Conservation (phyloP, 352 stramenopile species). For the Phytophthora lateralis region DNA sequence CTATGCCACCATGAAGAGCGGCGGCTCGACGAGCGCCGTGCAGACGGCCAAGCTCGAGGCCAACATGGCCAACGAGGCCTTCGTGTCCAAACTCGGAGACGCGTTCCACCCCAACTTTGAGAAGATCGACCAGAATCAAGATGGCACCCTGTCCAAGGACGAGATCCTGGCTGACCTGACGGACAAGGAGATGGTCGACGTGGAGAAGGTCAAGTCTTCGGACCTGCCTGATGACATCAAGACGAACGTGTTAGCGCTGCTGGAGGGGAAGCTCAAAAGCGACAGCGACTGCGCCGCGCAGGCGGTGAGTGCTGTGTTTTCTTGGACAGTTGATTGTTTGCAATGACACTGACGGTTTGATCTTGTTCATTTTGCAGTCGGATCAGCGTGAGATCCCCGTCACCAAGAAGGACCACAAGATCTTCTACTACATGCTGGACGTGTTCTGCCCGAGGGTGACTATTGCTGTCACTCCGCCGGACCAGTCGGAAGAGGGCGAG, state of each 20-base stretch:
- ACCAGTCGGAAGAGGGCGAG: conserved; percentile 4
- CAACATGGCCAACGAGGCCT: conserved; percentile 26
- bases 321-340: neutral
- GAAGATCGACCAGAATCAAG: conserved; percentile 39
- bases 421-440: conserved; percentile 33
- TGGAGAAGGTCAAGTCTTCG: conserved; percentile 16
- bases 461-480: conserved; percentile 20
- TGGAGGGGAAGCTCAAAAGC: conserved; percentile 26
- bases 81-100: conserved; percentile 42
- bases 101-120: conserved; percentile 46
- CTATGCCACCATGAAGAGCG: conserved; percentile 42
- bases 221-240: conserved; percentile 25
- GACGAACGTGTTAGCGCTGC: conserved; percentile 16
- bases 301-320: conserved; percentile 6
- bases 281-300: conserved; percentile 22
- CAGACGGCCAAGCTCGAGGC: conserved; percentile 20
- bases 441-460: conserved; percentile 25
- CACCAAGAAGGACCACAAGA: conserved; percentile 9
- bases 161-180: conserved; percentile 24
- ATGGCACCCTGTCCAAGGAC: conserved; percentile 23
- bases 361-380: neutral
- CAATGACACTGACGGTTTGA: neutral
- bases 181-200: conserved; percentile 22
- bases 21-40: conserved; percentile 6
- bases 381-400: conserved; percentile 9